These are phyloP conservation scores for Comarum palustre DNA, from an alignment of 306 rosid genomes.

Conservation along the genomic window DNA sequence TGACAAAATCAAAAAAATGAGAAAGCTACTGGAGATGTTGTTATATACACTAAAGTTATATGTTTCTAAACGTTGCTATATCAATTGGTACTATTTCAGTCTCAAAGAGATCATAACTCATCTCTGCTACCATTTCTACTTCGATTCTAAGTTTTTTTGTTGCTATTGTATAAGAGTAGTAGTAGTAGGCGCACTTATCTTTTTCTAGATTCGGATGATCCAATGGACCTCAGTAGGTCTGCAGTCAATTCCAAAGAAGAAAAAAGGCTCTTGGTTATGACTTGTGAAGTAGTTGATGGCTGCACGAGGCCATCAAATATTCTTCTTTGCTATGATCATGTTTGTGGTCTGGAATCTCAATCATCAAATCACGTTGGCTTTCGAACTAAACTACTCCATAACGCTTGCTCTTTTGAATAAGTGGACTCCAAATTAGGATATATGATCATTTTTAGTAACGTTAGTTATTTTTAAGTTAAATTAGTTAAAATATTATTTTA, in stretches of 20 bases:
- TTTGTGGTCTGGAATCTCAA: not conserved
- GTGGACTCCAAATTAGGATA: not conserved
- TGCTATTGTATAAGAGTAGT: too few relatives aligned
- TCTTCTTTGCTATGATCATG: not conserved
- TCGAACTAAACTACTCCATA: not conserved
- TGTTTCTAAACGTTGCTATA: too few relatives aligned
- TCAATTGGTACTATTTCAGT: too few relatives aligned
- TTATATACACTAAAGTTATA: too few relatives aligned
- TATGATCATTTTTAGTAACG: too few relatives aligned
- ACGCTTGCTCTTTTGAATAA: not conserved
- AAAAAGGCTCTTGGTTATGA: not conserved
- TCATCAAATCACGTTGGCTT: not conserved
- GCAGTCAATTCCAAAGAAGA: not conserved
- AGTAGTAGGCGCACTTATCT: not conserved
- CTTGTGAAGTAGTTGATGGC: constrained; percentile 15
- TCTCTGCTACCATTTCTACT: too few relatives aligned
- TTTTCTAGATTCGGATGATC: not conserved
- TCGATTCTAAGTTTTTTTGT: too few relatives aligned
- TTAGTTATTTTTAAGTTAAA: too few relatives aligned
- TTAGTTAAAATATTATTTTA: too few relatives aligned
- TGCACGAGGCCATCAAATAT: not conserved
- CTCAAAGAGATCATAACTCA: too few relatives aligned
- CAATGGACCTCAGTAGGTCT: not conserved
- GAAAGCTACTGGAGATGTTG: too few relatives aligned
- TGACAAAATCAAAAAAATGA: too few relatives aligned